Percentiles rank a stretch among this genome's conserved stretches.
phyloP scores from a whole-genome alignment of 108 stramenopile species.

The Fragilaria radians region DNA sequence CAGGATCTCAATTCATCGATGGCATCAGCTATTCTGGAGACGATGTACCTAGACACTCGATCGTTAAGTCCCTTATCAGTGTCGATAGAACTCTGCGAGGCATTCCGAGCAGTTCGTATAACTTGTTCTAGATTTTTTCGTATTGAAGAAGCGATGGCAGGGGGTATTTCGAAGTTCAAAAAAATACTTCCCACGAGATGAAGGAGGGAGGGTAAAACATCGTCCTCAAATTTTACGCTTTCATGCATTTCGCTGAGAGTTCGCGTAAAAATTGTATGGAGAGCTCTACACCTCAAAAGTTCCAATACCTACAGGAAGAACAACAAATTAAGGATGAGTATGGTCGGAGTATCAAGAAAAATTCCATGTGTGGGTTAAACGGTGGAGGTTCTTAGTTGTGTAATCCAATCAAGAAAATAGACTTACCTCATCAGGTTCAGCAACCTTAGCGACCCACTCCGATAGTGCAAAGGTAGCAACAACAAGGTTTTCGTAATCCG shows the following conservation, averaged over 20 bases:
- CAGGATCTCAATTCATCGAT: constrained; percentile 2
- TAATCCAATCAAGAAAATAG: not conserved
- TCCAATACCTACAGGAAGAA: not conserved
- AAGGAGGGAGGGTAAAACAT: constrained; percentile 13
- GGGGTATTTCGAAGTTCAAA: constrained; percentile 10
- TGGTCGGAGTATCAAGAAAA: not conserved
- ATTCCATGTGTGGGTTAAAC: not conserved
- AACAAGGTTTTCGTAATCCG: constrained; percentile 20
- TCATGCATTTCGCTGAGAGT: constrained; percentile 17
- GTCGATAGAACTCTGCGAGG: not conserved
- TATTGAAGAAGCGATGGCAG: not conserved
- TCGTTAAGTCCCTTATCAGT: constrained; percentile 15
- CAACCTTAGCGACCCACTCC: constrained; percentile 34
- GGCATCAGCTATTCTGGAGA: constrained; percentile 9
- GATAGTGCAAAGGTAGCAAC: constrained; percentile 39
- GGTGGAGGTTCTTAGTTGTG: not conserved
- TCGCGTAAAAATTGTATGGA: constrained; percentile 17
- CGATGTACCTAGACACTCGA: constrained; percentile 20
- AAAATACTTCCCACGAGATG: constrained; percentile 12
- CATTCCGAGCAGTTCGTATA: constrained; percentile 14
- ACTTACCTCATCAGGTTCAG: constrained; percentile 31
- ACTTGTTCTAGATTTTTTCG: constrained; percentile 5
- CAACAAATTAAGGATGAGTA: not conserved
- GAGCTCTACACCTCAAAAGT: too few relatives aligned
- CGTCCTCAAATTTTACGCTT: constrained; percentile 12